Evolutionary conservation across 176 grass and related monocot genomes (phyloP).

Genomic region (Canna indica): DNA sequence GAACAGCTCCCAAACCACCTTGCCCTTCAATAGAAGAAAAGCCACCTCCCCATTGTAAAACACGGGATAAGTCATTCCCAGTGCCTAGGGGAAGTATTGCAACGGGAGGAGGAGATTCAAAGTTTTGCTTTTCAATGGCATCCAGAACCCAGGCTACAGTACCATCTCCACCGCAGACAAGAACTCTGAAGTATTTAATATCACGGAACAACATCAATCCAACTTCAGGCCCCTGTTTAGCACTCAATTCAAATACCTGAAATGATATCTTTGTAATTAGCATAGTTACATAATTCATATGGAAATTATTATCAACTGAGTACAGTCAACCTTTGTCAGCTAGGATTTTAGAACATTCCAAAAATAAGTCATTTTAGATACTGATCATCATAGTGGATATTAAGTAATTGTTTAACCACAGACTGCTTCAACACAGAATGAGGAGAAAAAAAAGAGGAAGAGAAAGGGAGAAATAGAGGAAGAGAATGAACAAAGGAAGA

Average conservation of each 20-base stretch:
- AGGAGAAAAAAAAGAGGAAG: no score
- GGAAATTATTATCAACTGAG: no score
- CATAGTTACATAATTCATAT: not conserved
- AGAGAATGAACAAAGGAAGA: no score
- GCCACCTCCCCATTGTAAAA: constrained; percentile 77
- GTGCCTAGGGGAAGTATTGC: constrained; percentile 88
- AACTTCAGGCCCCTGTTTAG: constrained; percentile 74
- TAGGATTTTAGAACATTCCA: no score
- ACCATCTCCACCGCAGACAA: constrained; percentile 94
- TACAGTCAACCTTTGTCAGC: no score
- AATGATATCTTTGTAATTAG: constrained; percentile 19
- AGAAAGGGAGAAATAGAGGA: no score
- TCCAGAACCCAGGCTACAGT: constrained; percentile 88
- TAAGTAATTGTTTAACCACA: no score
- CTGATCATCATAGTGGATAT: no score
- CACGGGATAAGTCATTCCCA: constrained; percentile 74
- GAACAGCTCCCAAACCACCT: constrained; percentile 55
- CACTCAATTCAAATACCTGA: constrained; percentile 84
- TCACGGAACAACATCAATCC: constrained; percentile 56
- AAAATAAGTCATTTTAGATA: no score
- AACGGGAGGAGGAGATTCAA: constrained; percentile 87
- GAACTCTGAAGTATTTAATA: constrained; percentile 73
- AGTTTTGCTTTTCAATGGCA: constrained; percentile 73
- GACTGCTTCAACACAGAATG: no score
- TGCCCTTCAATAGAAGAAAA: constrained; percentile 71